phyloP scores from a whole-genome alignment of 768 basidiomycete genomes.

The Lepiota venenata region DNA sequence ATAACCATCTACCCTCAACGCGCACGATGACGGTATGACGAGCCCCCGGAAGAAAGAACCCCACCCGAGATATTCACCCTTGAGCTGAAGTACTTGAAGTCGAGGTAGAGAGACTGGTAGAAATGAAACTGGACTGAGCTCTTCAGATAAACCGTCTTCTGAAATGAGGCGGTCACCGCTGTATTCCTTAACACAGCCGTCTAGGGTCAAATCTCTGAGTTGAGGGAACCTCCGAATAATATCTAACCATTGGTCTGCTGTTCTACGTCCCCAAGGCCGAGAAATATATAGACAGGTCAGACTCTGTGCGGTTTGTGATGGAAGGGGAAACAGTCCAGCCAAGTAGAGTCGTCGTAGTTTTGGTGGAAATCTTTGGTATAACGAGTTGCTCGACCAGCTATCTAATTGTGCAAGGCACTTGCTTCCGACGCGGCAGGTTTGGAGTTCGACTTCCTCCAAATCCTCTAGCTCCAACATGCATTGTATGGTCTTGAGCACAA shows the following conservation, averaged over 20 bases:
- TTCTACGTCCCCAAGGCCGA: not conserved
- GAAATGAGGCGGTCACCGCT: not conserved
- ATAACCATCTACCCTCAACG: not conserved
- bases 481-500: not conserved
- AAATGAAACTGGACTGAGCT: not conserved
- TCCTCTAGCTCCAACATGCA: not conserved
- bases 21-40: not conserved
- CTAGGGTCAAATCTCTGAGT: constrained; percentile 2
- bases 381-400: not conserved
- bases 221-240: constrained; percentile 1
- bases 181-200: not conserved
- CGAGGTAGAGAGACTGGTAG: not conserved
- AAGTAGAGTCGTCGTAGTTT: constrained; percentile 5
- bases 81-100: constrained; percentile 4
- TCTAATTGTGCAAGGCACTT: not conserved
- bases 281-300: constrained; percentile 6
- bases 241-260: not conserved
- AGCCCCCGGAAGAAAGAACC: constrained; percentile 4
- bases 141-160: not conserved
- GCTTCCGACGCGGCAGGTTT: not conserved
- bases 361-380: not conserved
- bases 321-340: constrained; percentile 6
- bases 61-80: not conserved
- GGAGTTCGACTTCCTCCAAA: constrained; percentile 3
- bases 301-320: not conserved